Evolutionary conservation across 305 asterid genomes (phyloP).

Genomic region (Fraxinus velutina): DNA sequence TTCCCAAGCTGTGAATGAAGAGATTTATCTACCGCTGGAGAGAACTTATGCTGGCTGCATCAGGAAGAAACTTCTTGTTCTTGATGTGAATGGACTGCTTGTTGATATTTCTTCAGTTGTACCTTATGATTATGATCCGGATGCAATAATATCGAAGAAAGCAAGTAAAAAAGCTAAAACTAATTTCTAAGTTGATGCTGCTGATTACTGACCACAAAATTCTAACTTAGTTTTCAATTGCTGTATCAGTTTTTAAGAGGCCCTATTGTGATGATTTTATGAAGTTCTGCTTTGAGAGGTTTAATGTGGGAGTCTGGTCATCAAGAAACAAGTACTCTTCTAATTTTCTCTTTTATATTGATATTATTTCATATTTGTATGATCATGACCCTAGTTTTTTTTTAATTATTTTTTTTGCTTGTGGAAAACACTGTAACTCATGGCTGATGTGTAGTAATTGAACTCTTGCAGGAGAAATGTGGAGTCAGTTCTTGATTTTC

Average conservation of each 20-base stretch:
- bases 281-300: constrained; percentile 73
- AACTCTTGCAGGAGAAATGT: constrained; percentile 64
- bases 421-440: constrained; percentile 4
- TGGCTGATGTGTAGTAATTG: constrained; percentile 21
- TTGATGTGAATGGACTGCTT: constrained; percentile 85
- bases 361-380: not conserved
- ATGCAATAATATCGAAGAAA: constrained; percentile 49
- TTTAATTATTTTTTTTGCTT: not conserved
- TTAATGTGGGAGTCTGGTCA: constrained; percentile 83
- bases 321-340: constrained; percentile 69
- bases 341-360: constrained; percentile 16
- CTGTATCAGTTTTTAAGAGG: constrained; percentile 68
- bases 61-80: constrained; percentile 80
- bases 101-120: constrained; percentile 50
- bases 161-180: constrained; percentile 48
- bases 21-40: constrained; percentile 16
- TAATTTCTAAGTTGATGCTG: constrained; percentile 16
- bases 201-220: constrained; percentile 7
- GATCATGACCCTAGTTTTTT: not conserved
- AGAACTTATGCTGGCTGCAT: constrained; percentile 21
- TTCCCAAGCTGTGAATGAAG: constrained; percentile 24
- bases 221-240: constrained; percentile 30
- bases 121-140: constrained; percentile 50
- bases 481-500: constrained; percentile 61
- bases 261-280: constrained; percentile 80